Conservation (phyloP, 108 stramenopile species). For the Nitzschia palea region DNA sequence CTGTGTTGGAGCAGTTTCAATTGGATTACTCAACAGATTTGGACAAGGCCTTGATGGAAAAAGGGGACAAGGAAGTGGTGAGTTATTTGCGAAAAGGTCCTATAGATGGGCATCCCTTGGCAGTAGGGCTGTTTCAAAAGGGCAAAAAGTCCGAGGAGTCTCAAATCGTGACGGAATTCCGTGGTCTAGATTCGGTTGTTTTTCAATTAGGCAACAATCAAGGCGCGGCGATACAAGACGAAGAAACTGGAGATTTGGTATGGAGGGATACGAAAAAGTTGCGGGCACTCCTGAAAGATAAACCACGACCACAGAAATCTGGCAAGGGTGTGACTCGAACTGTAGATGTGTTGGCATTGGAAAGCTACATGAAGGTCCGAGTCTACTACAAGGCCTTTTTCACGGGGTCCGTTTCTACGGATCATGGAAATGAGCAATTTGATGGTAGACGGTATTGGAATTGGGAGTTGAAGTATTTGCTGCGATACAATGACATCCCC, state of each 20-base stretch:
- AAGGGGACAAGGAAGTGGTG: conserved; percentile 23
- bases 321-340: conserved; percentile 19
- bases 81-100: conserved; percentile 20
- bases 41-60: conserved; percentile 5
- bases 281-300: conserved; percentile 20
- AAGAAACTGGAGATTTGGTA: conserved; percentile 21
- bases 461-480: conserved; percentile 29
- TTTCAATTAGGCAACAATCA: conserved; percentile 15
- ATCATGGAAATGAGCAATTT: conserved; percentile 28
- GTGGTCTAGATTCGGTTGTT: conserved; percentile 16
- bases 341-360: conserved; percentile 24
- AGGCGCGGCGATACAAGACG: conserved; percentile 9
- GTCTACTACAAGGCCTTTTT: conserved; percentile 33
- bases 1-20: conserved; percentile 19
- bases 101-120: conserved; percentile 27
- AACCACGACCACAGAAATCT: conserved; percentile 16
- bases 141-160: conserved; percentile 7
- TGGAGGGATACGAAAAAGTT: conserved; percentile 31
- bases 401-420: conserved; percentile 17
- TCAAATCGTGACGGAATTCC: conserved; percentile 29
- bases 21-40: conserved; percentile 23
- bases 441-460: conserved; percentile 24
- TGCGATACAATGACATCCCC: conserved; percentile 20
- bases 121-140: conserved; percentile 17
- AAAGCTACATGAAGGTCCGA: conserved; percentile 35